phyloP scores from a whole-genome alignment of 768 basidiomycete species.

The Kwoniella dejecticola region DNA sequence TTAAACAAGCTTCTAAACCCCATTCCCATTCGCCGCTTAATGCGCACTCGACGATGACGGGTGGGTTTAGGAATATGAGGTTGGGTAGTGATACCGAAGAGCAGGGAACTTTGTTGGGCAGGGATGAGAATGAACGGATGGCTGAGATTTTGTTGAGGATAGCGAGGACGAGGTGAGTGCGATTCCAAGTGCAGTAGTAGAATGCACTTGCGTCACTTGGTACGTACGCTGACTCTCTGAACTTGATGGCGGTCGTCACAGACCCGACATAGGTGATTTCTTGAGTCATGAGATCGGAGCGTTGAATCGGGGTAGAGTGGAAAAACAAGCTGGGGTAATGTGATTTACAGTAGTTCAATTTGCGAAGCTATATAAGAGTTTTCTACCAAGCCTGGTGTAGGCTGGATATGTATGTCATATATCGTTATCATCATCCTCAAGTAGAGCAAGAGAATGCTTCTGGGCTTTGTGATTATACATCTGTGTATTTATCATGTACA shows the following conservation, averaged over 20 bases:
- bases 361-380: too few species aligned
- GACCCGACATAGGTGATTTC: conserved; percentile 47
- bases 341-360: too few species aligned
- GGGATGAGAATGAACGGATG: conserved; percentile 41
- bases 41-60: conserved; percentile 2
- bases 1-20: conserved; percentile 39
- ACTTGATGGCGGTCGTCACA: neutral
- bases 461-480: too few species aligned
- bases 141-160: conserved; percentile 54
- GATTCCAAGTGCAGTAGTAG: neutral
- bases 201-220: neutral
- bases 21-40: neutral
- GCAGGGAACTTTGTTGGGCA: neutral
- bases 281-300: conserved; percentile 35
- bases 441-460: too few species aligned
- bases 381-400: too few species aligned
- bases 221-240: too few species aligned
- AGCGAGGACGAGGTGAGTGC: conserved; percentile 46
- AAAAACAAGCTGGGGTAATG: conserved; percentile 37
- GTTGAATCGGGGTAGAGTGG: conserved; percentile 40
- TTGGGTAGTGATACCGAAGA: neutral
- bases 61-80: conserved; percentile 10
- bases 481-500: too few species aligned
- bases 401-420: too few species aligned
- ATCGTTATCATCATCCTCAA: too few species aligned